A percentile compares a stretch with the other conserved stretches of the same genome.
Evolutionary conservation across 2,329 filamentous ascomycete genomes (phyloP).

Genomic region (Diplodia corticola): DNA sequence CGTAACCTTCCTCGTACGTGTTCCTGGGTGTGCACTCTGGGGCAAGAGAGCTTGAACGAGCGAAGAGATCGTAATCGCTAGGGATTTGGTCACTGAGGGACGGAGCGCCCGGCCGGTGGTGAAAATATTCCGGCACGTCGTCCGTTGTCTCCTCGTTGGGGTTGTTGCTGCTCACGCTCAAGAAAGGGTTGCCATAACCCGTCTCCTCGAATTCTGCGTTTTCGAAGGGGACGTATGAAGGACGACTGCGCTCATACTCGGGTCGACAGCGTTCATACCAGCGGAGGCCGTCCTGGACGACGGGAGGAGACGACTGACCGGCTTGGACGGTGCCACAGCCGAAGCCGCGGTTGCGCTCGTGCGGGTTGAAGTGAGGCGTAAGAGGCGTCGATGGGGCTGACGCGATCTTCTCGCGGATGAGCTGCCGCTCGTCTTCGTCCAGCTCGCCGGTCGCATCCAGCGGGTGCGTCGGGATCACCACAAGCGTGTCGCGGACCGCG

Average conservation of each 20-base stretch:
- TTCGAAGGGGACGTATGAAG: background rate
- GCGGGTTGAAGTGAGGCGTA: background rate
- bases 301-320: background rate
- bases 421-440: background rate
- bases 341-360: background rate
- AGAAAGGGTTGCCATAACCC: background rate
- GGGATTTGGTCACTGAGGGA: background rate
- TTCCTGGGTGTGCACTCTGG: background rate
- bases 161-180: background rate
- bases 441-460: background rate
- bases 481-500: background rate
- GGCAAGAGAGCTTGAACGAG: background rate
- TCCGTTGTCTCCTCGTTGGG: background rate
- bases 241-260: background rate
- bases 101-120: background rate
- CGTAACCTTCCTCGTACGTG: background rate
- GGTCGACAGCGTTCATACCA: background rate
- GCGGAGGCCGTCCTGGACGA: background rate
- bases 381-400: background rate
- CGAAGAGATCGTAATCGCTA: background rate
- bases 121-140: background rate
- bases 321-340: background rate
- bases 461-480: background rate
- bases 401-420: background rate
- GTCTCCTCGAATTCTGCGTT: background rate